Conservation (phyloP, 768 basidiomycete species). For the Imleria badia region DNA sequence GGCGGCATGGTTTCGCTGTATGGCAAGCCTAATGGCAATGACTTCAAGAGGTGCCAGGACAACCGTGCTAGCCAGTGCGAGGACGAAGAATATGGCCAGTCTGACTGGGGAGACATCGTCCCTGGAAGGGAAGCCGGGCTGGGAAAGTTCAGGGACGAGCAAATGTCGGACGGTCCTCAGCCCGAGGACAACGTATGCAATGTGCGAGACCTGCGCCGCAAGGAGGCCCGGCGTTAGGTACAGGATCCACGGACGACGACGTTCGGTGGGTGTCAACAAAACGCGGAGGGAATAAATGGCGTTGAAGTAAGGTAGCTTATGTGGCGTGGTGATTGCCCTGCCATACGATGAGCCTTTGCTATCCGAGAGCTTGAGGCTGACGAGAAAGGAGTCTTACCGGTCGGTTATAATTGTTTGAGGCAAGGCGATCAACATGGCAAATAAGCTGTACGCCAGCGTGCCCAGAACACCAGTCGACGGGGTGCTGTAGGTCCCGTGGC, state of each 20-base stretch:
- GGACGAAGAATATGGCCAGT: slow-evolving; percentile 53
- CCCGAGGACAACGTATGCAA: slow-evolving; percentile 45
- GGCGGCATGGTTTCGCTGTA: slow-evolving; percentile 82
- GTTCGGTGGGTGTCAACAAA: slow-evolving; percentile 80
- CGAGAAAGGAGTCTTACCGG: slow-evolving; percentile 45
- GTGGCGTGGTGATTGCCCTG: slow-evolving; percentile 83
- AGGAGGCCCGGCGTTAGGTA: slow-evolving; percentile 76
- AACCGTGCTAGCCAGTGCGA: slow-evolving; percentile 54
- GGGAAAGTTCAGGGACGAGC: slow-evolving; percentile 54
- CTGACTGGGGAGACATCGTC: slow-evolving; percentile 50
- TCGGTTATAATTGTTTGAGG: slow-evolving; percentile 77
- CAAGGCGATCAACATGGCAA: slow-evolving; percentile 62
- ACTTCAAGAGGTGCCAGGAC: slow-evolving; percentile 79
- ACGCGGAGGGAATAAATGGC: slow-evolving; percentile 59
- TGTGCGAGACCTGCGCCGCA: slow-evolving; percentile 41
- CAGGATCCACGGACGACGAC: slow-evolving; percentile 73
- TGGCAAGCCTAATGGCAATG: slow-evolving; percentile 72
- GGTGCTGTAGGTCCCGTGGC: slow-evolving; percentile 64
- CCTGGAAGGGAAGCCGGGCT: slow-evolving; percentile 31
- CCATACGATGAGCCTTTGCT: slow-evolving; percentile 1
- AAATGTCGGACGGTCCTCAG: slow-evolving; percentile 46
- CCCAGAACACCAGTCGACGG: slow-evolving; percentile 62
- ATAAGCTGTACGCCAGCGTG: slow-evolving; percentile 61
- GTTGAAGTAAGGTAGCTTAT: slow-evolving; percentile 66
- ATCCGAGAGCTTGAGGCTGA: neutral